These are phyloP conservation scores for Chlorella sorokiniana DNA, from an alignment of 139 green algal species.

Conservation along the genomic window DNA sequence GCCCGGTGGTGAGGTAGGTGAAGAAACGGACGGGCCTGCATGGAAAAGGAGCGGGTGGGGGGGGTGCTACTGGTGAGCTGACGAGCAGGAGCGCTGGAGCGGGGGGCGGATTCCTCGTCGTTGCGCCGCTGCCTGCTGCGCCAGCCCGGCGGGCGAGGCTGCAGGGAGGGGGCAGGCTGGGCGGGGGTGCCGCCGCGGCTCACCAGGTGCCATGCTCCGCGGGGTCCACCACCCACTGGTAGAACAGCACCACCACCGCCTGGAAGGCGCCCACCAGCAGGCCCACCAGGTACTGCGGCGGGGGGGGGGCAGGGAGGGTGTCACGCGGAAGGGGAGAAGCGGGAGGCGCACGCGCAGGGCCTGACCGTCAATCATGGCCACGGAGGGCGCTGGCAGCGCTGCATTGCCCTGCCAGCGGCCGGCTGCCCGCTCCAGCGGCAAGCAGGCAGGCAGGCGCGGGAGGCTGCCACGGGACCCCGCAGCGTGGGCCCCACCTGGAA, in stretches of 20 bases:
- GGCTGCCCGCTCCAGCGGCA: too few species aligned
- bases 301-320: background rate
- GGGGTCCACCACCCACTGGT: conserved; percentile 84
- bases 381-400: too few species aligned
- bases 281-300: conserved; percentile 64
- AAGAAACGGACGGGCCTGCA: conserved; percentile 61
- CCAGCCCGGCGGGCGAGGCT: too few species aligned
- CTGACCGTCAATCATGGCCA: background rate
- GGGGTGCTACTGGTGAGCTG: background rate
- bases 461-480: too few species aligned
- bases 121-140: too few species aligned
- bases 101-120: too few species aligned
- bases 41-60: background rate
- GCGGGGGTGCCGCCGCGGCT: too few species aligned
- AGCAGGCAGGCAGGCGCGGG: too few species aligned
- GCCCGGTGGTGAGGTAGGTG: conserved; percentile 51
- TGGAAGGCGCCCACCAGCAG: conserved; percentile 65
- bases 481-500: too few species aligned
- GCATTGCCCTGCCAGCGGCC: too few species aligned
- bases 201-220: conserved; percentile 61
- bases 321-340: background rate
- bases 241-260: conserved; percentile 74
- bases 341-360: background rate
- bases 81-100: background rate
- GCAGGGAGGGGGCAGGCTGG: too few species aligned